These are phyloP conservation scores for Cordyceps tenuipes DNA, from an alignment of 2,329 filamentous ascomycete genomes.

Conservation along the genomic window DNA sequence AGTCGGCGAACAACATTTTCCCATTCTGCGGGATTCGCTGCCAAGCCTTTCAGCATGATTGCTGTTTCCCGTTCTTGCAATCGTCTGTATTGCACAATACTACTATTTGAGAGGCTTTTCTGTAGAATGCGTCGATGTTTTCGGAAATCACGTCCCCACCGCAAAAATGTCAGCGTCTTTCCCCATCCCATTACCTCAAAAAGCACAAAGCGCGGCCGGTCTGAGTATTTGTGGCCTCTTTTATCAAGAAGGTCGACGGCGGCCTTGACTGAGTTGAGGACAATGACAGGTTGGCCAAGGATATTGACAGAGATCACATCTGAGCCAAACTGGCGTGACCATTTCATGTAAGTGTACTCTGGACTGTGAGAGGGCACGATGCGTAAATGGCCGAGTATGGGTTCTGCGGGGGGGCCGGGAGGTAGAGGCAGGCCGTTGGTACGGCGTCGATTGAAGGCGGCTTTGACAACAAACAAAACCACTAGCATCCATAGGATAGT, in stretches of 20 bases:
- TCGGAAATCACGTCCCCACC: constrained; percentile 33
- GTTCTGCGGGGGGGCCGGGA: constrained; percentile 26
- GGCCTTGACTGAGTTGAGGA: constrained; percentile 34
- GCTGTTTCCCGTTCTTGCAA: constrained; percentile 29
- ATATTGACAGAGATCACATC: constrained; percentile 26
- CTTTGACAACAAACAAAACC: constrained; percentile 10
- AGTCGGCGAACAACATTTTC: constrained; percentile 29
- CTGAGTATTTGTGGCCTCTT: constrained; percentile 35
- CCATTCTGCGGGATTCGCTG: constrained; percentile 26
- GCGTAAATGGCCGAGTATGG: constrained; percentile 35
- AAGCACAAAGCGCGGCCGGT: constrained; percentile 36
- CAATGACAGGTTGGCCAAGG: constrained; percentile 29
- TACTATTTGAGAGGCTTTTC: constrained; percentile 32
- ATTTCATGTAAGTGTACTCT: constrained; percentile 23
- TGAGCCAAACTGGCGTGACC: constrained; percentile 42
- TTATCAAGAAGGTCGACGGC: constrained; percentile 38
- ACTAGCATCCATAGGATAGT: background rate
- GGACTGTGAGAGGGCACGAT: constrained; percentile 30
- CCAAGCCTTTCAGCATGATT: constrained; percentile 23
- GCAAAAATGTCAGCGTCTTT: constrained; percentile 37
- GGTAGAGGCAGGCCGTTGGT: constrained; percentile 19
- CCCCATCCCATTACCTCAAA: constrained; percentile 38
- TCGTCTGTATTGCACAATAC: constrained; percentile 24
- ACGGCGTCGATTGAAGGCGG: background rate
- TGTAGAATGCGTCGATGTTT: constrained; percentile 37